Evolutionary conservation across 192 early-diverging fungal genomes (phyloP).

Genomic region (Chytriomyces confervae): DNA sequence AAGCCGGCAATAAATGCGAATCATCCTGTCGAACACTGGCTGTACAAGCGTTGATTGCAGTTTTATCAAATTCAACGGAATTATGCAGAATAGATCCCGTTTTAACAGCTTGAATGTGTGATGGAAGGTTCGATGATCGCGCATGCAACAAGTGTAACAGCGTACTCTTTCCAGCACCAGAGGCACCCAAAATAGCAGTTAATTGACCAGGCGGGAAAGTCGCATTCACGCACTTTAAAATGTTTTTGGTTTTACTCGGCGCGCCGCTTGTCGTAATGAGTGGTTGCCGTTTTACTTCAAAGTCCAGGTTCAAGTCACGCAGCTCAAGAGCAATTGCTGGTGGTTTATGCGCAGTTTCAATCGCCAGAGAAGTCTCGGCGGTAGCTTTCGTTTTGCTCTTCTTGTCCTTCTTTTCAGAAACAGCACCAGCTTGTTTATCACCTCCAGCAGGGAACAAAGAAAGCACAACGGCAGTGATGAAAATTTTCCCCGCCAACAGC

Average conservation of each 20-base stretch:
- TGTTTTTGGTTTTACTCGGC: slow-evolving; percentile 7
- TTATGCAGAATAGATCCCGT: slow-evolving; percentile 42
- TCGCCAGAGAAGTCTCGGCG: neutral
- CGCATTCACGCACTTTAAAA: slow-evolving; percentile 43
- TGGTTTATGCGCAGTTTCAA: neutral
- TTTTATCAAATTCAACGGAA: slow-evolving; percentile 30
- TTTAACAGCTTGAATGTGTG: slow-evolving; percentile 18
- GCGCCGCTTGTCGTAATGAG: neutral
- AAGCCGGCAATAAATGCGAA: slow-evolving; percentile 49
- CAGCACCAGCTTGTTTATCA: slow-evolving; percentile 2
- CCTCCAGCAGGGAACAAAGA: slow-evolving; percentile 13
- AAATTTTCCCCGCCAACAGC: slow-evolving; percentile 37
- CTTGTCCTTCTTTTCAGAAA: neutral
- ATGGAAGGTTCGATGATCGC: slow-evolving; percentile 29
- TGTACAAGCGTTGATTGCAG: slow-evolving; percentile 42
- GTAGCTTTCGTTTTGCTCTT: neutral
- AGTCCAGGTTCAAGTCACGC: neutral
- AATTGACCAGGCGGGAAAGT: slow-evolving; percentile 44
- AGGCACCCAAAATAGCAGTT: slow-evolving; percentile 53
- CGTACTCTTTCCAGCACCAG: slow-evolving; percentile 55
- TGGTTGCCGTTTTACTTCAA: neutral
- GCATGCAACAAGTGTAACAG: slow-evolving; percentile 49
- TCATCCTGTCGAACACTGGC: slow-evolving; percentile 51
- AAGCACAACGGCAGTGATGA: slow-evolving; percentile 39
- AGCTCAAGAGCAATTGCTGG: neutral